Evolutionary conservation across 2,329 filamentous ascomycete species (phyloP).

Genomic region (Fusarium mangiferae): DNA sequence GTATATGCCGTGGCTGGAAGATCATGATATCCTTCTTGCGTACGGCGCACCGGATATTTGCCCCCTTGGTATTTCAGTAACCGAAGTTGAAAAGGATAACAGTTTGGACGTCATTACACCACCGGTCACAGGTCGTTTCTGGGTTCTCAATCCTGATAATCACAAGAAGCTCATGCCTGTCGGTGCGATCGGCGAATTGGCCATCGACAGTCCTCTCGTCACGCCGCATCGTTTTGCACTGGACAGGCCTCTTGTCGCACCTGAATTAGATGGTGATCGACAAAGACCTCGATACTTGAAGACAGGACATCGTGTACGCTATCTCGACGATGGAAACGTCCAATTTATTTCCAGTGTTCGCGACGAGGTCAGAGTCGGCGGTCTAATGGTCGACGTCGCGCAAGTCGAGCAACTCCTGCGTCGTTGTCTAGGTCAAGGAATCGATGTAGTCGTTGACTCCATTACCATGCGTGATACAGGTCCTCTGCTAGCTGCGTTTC

Average conservation of each 20-base stretch:
- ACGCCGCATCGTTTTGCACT: constrained; percentile 51
- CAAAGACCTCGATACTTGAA: constrained; percentile 55
- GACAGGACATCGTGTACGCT: constrained; percentile 62
- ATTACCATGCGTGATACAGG: constrained; percentile 57
- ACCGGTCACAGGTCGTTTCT: constrained; percentile 61
- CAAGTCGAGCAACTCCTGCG: constrained; percentile 61
- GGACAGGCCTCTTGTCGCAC: constrained; percentile 44
- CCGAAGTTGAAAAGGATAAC: constrained; percentile 52
- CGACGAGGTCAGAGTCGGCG: constrained; percentile 54
- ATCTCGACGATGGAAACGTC: constrained; percentile 59
- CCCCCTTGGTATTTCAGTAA: constrained; percentile 61
- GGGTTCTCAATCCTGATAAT: constrained; percentile 64
- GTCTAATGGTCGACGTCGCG: constrained; percentile 53
- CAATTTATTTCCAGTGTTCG: constrained; percentile 58
- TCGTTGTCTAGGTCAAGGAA: constrained; percentile 56
- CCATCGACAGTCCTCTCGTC: constrained; percentile 63
- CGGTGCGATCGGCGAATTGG: constrained; percentile 67
- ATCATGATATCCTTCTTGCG: constrained; percentile 59
- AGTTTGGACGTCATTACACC: constrained; percentile 57
- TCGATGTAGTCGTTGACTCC: constrained; percentile 61
- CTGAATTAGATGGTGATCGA: neutral
- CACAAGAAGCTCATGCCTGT: constrained; percentile 61
- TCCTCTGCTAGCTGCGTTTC: constrained; percentile 58
- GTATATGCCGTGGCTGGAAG: constrained; percentile 58
- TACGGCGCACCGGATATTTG: constrained; percentile 64